phyloP scores from a whole-genome alignment of 495 filamentous ascomycete genomes.

The Aspergillus conjunctus region DNA sequence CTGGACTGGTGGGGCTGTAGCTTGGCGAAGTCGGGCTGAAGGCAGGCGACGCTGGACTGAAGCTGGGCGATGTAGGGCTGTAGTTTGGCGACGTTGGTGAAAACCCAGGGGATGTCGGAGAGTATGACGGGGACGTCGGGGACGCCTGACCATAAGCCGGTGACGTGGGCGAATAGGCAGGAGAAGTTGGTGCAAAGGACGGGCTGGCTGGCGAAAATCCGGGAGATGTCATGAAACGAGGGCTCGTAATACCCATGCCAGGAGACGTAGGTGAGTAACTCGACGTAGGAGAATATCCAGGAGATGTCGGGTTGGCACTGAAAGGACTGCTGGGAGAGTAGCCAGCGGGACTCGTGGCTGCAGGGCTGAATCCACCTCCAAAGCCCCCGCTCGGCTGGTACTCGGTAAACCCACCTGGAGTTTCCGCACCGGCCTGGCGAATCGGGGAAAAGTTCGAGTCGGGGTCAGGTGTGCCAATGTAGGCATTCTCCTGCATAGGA shows the following conservation, averaged over 20 bases:
- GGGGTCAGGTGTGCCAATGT: slow-evolving; percentile 74
- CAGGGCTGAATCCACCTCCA: slow-evolving; percentile 66
- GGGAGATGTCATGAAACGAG: slow-evolving; percentile 55
- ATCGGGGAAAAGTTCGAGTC: slow-evolving; percentile 91
- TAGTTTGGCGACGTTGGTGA: slow-evolving; percentile 72
- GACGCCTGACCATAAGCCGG: slow-evolving; percentile 66
- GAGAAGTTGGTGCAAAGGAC: slow-evolving; percentile 72
- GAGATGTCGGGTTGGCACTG: slow-evolving; percentile 73
- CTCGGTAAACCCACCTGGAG: slow-evolving; percentile 70
- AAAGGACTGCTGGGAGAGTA: slow-evolving; percentile 79
- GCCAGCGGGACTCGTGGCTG: slow-evolving; percentile 65
- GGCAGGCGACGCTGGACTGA: slow-evolving; percentile 61
- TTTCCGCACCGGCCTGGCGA: slow-evolving; percentile 70
- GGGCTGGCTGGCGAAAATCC: slow-evolving; percentile 69
- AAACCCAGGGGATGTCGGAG: slow-evolving; percentile 82
- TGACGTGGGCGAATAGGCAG: slow-evolving; percentile 83
- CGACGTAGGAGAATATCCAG: slow-evolving; percentile 74
- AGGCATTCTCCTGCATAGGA: slow-evolving; percentile 77
- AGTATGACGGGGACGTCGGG: slow-evolving; percentile 72
- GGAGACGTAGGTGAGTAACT: slow-evolving; percentile 67
- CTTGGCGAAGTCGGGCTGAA: slow-evolving; percentile 63
- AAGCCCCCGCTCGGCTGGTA: slow-evolving; percentile 57
- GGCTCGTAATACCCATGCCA: slow-evolving; percentile 59
- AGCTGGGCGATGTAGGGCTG: slow-evolving; percentile 64
- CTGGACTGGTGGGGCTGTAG: slow-evolving; percentile 70